Evolutionary conservation across 1,284 basidiomycete species (phyloP), one percentile per base, ranked within the genome.

Genomic region (Tylopilus sp.): DNA sequence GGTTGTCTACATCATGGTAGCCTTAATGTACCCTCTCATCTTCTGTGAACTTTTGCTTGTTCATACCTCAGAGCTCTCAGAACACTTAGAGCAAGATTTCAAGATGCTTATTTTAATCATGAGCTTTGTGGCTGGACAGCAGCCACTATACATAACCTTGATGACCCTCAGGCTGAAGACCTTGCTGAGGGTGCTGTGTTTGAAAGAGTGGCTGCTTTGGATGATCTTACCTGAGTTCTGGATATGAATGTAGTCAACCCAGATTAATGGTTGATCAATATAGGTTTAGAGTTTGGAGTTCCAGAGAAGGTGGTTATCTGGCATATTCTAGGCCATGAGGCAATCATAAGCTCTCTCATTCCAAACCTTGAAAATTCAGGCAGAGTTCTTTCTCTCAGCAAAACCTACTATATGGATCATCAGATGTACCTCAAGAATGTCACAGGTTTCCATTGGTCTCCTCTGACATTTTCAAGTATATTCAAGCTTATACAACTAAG

Each of bases 401-500:
- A 65, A 19, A 38, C 6, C 6, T 62, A 53, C 19, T 55, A 55
- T 5, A 9, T 61, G 0, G 53, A 70, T 5, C 6, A 44, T 16
- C 55, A 60, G 15, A 69, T 71, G 69, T 62, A 63, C n/a, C 41
- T 69, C 4, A 69, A 66, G 62, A 1, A 36, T 36, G 9, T 36
- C 2, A 29, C 29, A 29, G 29, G 29, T 29, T 70, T 70, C 6
- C 15, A 54, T 1, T 70, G 66, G 60, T 24, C 51, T 8, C 47
- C 51, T 54, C 41, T 0, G 10, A 65, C 1, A 5, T 6, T 9
- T 54, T 66, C 9, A 3, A 24, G 6, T 71, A 70, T 8, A 13
- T 72, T 4, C 68, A 71, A 5, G 68, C 63, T 0, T 72, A 72
- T 5, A 71, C 66, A 3, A 71, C 63, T 0, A 58, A 71, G 18